phyloP scores from a whole-genome alignment of 345 rosid genomes.

The Salix udensis region DNA sequence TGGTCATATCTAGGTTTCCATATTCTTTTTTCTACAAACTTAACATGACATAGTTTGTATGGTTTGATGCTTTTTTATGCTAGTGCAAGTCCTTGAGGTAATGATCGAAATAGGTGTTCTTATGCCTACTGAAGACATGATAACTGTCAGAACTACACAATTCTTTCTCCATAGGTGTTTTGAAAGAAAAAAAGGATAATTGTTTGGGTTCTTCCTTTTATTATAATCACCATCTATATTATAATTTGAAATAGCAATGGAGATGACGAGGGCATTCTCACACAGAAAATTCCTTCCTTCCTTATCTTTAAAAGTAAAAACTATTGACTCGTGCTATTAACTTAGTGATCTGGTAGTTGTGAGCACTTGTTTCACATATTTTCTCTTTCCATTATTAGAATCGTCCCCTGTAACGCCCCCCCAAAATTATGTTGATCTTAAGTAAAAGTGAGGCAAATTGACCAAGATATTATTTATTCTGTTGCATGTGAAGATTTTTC shows the following conservation, averaged over 20 bases:
- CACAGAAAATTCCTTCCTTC: too few species aligned
- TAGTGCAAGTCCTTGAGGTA: constrained; percentile 69
- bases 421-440: too few species aligned
- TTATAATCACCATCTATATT: background rate
- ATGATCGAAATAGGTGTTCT: constrained; percentile 99
- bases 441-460: too few species aligned
- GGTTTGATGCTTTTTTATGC: background rate
- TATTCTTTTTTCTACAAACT: background rate
- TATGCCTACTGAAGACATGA: constrained; percentile 96
- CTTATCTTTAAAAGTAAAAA: too few species aligned
- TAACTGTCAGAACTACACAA: constrained; percentile 84
- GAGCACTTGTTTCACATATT: too few species aligned
- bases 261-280: too few species aligned
- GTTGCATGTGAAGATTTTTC: accelerated
- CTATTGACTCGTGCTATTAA: too few species aligned
- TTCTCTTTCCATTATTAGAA: too few species aligned
- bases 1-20: constrained; percentile 7
- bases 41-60: constrained; percentile 3
- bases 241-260: too few species aligned
- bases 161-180: constrained; percentile 87
- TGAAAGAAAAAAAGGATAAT: background rate
- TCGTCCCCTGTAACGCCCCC: too few species aligned
- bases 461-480: too few species aligned
- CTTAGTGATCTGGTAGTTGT: too few species aligned
- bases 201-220: background rate